phyloP scores from a whole-genome alignment of 2,329 filamentous ascomycete genomes.

The Xylaria sp. region DNA sequence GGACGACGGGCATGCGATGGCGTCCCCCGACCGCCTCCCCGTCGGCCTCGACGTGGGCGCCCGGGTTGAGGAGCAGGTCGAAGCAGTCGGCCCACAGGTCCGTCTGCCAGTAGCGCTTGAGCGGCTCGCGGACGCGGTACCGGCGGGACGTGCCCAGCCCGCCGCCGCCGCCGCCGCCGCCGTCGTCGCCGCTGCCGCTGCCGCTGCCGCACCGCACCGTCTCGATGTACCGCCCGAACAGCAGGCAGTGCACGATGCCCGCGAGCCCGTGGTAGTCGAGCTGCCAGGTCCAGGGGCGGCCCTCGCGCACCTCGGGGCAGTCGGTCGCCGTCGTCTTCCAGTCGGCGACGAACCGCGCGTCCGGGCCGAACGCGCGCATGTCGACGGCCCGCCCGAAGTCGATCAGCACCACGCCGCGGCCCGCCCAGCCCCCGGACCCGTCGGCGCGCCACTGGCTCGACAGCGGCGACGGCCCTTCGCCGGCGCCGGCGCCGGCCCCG shows the following conservation, averaged over 20 bases:
- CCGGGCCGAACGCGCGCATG: constrained; percentile 77
- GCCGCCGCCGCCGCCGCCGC: too few relatives aligned
- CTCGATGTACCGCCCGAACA: constrained; percentile 96
- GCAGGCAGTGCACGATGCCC: constrained; percentile 81
- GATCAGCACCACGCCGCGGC: constrained; percentile 82
- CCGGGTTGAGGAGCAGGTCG: constrained; percentile 83
- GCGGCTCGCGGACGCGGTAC: constrained; percentile 77
- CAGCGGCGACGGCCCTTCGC: constrained; percentile 50
- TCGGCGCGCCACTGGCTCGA: constrained; percentile 69
- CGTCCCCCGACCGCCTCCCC: too few relatives aligned
- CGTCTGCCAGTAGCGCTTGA: constrained; percentile 97
- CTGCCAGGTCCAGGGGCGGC: constrained; percentile 95
- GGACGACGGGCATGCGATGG: constrained; percentile 71
- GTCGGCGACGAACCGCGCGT: constrained; percentile 89
- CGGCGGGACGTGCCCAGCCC: constrained; percentile 64
- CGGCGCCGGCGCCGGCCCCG: constrained; percentile 38
- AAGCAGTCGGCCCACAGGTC: constrained; percentile 87
- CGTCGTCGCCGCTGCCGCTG: too few relatives aligned
- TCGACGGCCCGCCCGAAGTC: constrained; percentile 96
- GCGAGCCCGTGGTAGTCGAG: constrained; percentile 95
- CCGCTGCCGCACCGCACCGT: constrained; percentile 62
- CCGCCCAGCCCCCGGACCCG: constrained; percentile 76
- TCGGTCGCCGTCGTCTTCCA: constrained; percentile 89
- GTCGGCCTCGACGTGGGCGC: constrained; percentile 65
- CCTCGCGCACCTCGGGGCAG: constrained; percentile 93